Evolutionary conservation across 495 filamentous ascomycete species (phyloP).

Genomic region (Alectoria sarmentosa): DNA sequence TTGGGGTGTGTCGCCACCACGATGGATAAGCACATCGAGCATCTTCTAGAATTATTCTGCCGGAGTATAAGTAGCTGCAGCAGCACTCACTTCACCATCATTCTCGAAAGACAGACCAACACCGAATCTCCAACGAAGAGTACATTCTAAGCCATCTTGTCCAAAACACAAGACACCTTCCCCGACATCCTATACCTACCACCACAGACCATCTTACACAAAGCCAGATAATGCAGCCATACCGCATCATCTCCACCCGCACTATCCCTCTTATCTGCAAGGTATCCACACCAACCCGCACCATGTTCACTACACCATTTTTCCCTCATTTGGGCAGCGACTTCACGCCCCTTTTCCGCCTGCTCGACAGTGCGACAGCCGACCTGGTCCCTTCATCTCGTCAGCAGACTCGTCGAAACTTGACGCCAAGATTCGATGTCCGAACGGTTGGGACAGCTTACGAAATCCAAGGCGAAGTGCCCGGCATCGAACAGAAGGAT

Average conservation of each 20-base stretch:
- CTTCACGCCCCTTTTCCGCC: conserved; percentile 19
- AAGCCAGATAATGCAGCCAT: conserved; percentile 18
- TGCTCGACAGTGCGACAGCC: conserved; percentile 21
- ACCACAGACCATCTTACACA: not conserved
- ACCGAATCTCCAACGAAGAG: not conserved
- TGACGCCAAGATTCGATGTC: conserved; percentile 75
- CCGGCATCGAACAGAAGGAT: conserved; percentile 71
- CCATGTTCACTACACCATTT: conserved; percentile 21
- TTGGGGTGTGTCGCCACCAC: conserved; percentile 24
- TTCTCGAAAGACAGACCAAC: conserved; percentile 6
- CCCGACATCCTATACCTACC: not conserved
- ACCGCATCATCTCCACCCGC: conserved; percentile 17
- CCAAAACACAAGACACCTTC: not conserved
- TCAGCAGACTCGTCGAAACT: conserved; percentile 33
- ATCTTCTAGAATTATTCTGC: conserved; percentile 16
- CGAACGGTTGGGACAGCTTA: conserved; percentile 60
- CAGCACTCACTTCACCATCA: conserved; percentile 2
- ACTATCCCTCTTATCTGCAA: conserved; percentile 20
- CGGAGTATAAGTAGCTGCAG: conserved; percentile 15
- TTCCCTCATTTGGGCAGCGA: conserved; percentile 19
- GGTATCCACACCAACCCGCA: conserved; percentile 10
- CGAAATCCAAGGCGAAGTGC: conserved; percentile 81
- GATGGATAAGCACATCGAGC: conserved; percentile 10
- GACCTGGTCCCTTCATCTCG: conserved; percentile 16
- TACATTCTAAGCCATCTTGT: not conserved